Base-by-base conservation (phyloP, 805 yeast species). In the Starmera pachycereana region DNA sequence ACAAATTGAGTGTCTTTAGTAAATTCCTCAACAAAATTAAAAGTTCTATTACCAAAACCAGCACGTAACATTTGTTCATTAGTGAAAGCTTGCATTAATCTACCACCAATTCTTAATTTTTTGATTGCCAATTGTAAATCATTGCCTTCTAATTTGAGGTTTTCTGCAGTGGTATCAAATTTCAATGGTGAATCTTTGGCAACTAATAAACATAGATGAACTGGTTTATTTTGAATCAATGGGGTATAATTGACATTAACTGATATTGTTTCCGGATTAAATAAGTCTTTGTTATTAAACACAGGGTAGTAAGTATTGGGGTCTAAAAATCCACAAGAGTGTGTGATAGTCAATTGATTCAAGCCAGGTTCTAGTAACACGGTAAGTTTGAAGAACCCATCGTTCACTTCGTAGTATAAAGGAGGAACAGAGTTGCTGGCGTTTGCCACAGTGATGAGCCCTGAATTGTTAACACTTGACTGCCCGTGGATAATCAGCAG, bases 31-130 rank as follows among this genome's bases (percentile, higher is more conserved):
- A 69, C 78, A 47, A 87, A 82, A 44, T 76, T 75, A 60, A 87
- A 87, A 4, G 83, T 69, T 44, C 97, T 65, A 47, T 78, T 74
- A 10, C 96, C 94, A 53, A 85, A 74, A 0, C 92, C 89, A 36
- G 75, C 71, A 32, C 80, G 64, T 39, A 76, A 58, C 95, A 90
- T 86, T 54, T 88, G 96, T 49, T 89, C 97, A 50, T 77, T 78
- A 0, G 97, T 89, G 58, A 73, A 88, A 1, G 96, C 94, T 51
- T 86, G 90, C 95, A 86, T 85, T 59, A 89, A 59, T 49, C 95
- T 69, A 5, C 83, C 95, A 4, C 85, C 96, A 44, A 87, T 74
- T 50, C 92, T 74, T 47, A 90, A 56, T 55, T 86, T 86, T 47
- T 65, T 67, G 14, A 83, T 63, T 1, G 96, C 96, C 6, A 78